Evolutionary conservation across 768 basidiomycete genomes (phyloP).

Genomic region (Amanita rubescens): DNA sequence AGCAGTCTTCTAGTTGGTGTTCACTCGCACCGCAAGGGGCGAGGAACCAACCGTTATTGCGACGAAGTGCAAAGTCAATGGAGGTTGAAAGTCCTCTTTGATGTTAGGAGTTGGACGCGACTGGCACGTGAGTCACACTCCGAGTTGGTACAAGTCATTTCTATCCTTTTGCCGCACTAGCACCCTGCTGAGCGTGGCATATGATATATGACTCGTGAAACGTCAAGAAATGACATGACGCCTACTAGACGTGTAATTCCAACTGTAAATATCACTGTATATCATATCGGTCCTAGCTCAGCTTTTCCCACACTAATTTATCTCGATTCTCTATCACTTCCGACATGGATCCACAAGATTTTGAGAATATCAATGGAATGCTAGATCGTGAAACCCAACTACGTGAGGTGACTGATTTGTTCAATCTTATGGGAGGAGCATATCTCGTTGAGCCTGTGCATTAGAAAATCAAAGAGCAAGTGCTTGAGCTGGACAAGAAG

Average conservation of each 20-base stretch:
- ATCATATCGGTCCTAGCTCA: neutral
- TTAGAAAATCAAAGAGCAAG: slow-evolving; percentile 78
- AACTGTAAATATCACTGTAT: neutral
- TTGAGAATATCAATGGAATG: slow-evolving; percentile 3
- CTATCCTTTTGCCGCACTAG: too few species aligned
- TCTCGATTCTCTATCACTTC: neutral
- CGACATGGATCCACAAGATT: slow-evolving; percentile 2
- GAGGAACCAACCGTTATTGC: neutral
- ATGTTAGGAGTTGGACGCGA: neutral
- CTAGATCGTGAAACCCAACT: slow-evolving; percentile 3
- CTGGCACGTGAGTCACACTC: slow-evolving; percentile 1
- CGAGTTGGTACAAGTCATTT: too few species aligned
- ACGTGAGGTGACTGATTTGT: slow-evolving; percentile 5
- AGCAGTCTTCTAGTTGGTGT: too few species aligned
- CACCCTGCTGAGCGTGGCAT: too few species aligned
- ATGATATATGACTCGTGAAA: too few species aligned
- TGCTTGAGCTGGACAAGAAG: slow-evolving; percentile 68
- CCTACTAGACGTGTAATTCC: too few species aligned
- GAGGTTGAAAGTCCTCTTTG: neutral
- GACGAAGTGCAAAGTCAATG: neutral
- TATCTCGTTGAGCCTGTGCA: slow-evolving; percentile 6
- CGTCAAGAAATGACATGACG: neutral
- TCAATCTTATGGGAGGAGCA: neutral
- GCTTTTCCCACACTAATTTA: neutral
- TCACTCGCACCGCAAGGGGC: neutral